These are phyloP conservation scores for Exsudoporus frostii DNA, from an alignment of 768 basidiomycete genomes.

Conservation along the genomic window DNA sequence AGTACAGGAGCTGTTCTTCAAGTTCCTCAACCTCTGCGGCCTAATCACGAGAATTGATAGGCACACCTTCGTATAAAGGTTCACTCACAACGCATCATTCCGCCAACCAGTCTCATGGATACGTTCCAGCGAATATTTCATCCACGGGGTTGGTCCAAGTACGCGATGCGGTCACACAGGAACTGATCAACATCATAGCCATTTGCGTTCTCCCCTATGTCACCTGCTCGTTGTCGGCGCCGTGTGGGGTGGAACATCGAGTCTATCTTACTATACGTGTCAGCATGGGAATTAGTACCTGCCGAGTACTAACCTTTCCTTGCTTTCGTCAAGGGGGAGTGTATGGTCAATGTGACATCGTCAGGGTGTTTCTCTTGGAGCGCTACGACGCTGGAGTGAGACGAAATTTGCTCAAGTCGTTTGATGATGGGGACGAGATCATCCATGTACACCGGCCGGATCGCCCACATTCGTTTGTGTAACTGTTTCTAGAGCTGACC, in stretches of 20 bases:
- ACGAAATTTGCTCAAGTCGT: conserved; percentile 54
- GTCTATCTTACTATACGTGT: background rate
- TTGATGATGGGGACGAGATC: background rate
- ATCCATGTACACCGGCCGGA: too few relatives aligned
- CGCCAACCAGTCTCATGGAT: background rate
- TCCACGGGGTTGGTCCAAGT: conserved; percentile 11
- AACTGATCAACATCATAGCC: too few relatives aligned
- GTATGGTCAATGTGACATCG: conserved; percentile 78
- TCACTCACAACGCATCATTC: background rate
- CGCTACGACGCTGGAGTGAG: conserved; percentile 52
- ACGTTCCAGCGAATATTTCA: background rate
- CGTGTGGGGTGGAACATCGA: conserved; percentile 27
- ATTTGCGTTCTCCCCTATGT: too few relatives aligned
- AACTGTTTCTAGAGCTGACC: too few relatives aligned
- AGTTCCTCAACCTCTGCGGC: background rate
- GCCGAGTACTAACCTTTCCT: too few relatives aligned
- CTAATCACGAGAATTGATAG: background rate
- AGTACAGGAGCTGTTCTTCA: too few relatives aligned
- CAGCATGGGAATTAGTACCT: background rate
- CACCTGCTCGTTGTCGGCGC: conserved; percentile 45
- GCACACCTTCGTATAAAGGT: background rate
- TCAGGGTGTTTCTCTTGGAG: conserved; percentile 60
- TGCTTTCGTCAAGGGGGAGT: conserved; percentile 72
- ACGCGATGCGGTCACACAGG: conserved; percentile 16
- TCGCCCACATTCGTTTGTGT: too few relatives aligned